Evolutionary conservation across 202 grass and related monocot species (phyloP), one percentile per base, ranked within the genome.

Genomic region (Setaria viridis): DNA sequence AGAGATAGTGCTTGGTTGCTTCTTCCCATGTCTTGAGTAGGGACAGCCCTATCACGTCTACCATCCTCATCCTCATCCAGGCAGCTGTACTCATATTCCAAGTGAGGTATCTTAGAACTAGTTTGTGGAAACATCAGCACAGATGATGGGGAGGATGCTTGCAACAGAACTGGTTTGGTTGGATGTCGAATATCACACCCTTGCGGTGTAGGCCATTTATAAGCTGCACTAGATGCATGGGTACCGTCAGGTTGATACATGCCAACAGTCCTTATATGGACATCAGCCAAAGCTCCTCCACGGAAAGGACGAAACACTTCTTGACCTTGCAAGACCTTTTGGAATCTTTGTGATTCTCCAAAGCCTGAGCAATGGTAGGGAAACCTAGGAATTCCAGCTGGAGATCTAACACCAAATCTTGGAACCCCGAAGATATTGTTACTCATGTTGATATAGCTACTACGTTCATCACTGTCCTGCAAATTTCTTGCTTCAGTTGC

Each of bases 261-360:
- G 69, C 83, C 85, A 88, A 70, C 59, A 86, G 82, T 87, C 72
- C 82, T 86, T 79, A 60, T 46, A 82, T 16, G 64, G 72, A 64
- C 77, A 87, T 89, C 87, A 37, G 41, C 71, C 75, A 62, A 78
- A 80, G 56, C 72, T 71, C 84, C 87, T 76, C 77, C 86, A 51
- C 25, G 70, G 57, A 87, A 92, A 83, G 86, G 74, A 75, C 53
- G 59, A 73, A 90, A 81, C 80, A 98, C 88, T 98, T 98, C 95
- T 98, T 98, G 95, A 98, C 95, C 95, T 95, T 98, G 95, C 93
- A 98, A 98, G 95, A 95, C 95, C 95, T 93, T 91, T 82, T 85
- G 93, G 85, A 95, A 95, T 85, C 91, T 85, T 39, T 87, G 50
- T 87, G 90, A 92, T 89, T 92, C 94, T 47, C 88, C 87, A 89